phyloP scores from a whole-genome alignment of 2,329 filamentous ascomycete species.

The Diaporthe sp. region DNA sequence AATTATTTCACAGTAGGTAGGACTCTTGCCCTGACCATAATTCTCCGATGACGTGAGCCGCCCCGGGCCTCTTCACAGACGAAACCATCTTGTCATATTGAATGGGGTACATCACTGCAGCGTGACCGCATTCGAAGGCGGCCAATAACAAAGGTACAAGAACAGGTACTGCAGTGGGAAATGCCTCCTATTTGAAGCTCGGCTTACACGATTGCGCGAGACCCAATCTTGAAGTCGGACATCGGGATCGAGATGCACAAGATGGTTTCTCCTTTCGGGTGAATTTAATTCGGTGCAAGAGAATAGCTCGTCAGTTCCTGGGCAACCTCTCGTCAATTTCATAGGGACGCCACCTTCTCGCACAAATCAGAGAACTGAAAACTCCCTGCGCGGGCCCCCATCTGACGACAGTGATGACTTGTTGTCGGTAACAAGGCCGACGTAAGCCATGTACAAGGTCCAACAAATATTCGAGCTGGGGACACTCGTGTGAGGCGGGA shows the following conservation, averaged over 20 bases:
- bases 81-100: neutral
- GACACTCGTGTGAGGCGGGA: neutral
- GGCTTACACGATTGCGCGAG: neutral
- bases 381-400: neutral
- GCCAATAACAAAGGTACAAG: neutral
- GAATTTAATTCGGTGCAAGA: neutral
- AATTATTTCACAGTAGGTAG: neutral
- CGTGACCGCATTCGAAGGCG: no score
- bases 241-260: neutral
- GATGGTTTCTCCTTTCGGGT: neutral
- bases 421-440: conserved; percentile 4
- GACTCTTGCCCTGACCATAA: neutral
- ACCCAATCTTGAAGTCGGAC: neutral
- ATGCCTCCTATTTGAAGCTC: neutral
- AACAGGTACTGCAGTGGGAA: no score
- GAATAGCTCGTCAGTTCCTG: neutral
- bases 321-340: neutral
- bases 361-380: neutral
- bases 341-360: neutral
- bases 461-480: neutral
- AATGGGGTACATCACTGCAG: neutral
- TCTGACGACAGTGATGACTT: neutral
- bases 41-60: neutral
- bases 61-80: neutral
- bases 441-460: neutral